phyloP scores from a whole-genome alignment of 768 basidiomycete genomes.

The Panaeolus cyanescens region DNA sequence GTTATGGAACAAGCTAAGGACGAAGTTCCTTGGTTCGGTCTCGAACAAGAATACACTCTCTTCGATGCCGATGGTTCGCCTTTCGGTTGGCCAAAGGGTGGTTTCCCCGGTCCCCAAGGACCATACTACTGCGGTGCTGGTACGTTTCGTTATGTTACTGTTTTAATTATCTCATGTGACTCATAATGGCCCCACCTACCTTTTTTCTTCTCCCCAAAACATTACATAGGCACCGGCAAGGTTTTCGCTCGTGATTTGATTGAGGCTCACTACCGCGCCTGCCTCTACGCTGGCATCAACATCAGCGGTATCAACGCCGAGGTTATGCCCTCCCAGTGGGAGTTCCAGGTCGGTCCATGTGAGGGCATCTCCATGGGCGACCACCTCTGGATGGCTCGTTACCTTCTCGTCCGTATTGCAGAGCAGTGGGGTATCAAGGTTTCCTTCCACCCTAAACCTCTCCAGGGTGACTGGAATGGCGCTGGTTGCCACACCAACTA shows the following conservation, averaged over 20 bases:
- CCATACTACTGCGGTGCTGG: slow-evolving; percentile 99
- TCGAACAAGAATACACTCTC: slow-evolving; percentile 99
- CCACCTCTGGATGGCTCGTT: slow-evolving; percentile 99
- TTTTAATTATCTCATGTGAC: slow-evolving; percentile 16
- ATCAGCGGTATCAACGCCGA: slow-evolving; percentile 99
- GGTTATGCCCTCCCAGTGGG: slow-evolving; percentile 99
- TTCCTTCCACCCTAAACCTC: slow-evolving; percentile 99
- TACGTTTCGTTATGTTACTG: slow-evolving; percentile 32
- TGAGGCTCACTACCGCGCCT: slow-evolving; percentile 98
- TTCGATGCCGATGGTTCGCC: slow-evolving; percentile 91
- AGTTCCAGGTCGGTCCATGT: slow-evolving; percentile 99
- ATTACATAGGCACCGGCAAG: slow-evolving; percentile 80
- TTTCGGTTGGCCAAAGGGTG: slow-evolving; percentile 97
- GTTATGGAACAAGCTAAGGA: slow-evolving; percentile 92
- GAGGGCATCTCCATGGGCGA: slow-evolving; percentile 98
- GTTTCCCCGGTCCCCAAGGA: slow-evolving; percentile 99
- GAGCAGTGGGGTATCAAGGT: slow-evolving; percentile 98
- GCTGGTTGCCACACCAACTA: slow-evolving; percentile 99
- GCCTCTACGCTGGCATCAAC: slow-evolving; percentile 93
- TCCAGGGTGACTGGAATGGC: slow-evolving; percentile 98
- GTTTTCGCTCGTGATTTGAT: slow-evolving; percentile 98
- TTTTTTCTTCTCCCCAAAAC: slow-evolving; percentile 6
- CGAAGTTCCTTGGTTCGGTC: slow-evolving; percentile 89
- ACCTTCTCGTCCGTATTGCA: slow-evolving; percentile 91
- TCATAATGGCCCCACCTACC: neutral